phyloP scores from a whole-genome alignment of 2,329 filamentous ascomycete species.

The Aspergillus terreus region DNA sequence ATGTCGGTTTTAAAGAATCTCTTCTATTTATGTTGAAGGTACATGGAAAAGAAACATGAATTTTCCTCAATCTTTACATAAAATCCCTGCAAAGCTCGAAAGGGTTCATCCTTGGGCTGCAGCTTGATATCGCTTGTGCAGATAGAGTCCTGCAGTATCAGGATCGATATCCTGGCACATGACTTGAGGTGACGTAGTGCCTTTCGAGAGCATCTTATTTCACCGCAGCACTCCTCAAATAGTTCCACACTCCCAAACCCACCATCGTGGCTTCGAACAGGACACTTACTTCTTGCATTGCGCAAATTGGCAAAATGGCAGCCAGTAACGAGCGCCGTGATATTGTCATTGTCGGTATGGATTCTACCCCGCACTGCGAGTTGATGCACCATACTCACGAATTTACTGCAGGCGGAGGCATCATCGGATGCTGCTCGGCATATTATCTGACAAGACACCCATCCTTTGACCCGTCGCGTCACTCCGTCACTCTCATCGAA shows the following conservation, averaged over 20 bases:
- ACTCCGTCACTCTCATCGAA: slow-evolving; percentile 83
- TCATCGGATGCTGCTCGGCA: slow-evolving; percentile 86
- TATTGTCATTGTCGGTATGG: slow-evolving; percentile 40
- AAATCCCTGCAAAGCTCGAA: no score
- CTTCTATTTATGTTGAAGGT: no score
- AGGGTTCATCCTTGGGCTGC: no score
- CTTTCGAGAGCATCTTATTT: neutral
- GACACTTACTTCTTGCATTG: slow-evolving; percentile 12
- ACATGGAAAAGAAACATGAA: no score
- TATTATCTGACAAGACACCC: slow-evolving; percentile 89
- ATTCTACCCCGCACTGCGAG: slow-evolving; percentile 20
- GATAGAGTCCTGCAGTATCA: no score
- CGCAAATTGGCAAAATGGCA: slow-evolving; percentile 27
- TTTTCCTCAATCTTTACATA: no score
- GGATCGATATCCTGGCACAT: slow-evolving; percentile 16
- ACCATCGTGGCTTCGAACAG: slow-evolving; percentile 23
- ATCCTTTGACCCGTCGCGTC: slow-evolving; percentile 68
- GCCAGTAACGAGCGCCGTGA: slow-evolving; percentile 28
- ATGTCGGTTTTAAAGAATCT: no score
- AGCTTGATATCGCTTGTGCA: no score
- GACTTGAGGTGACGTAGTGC: slow-evolving; percentile 26
- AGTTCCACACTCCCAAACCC: neutral
- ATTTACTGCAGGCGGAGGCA: slow-evolving; percentile 67
- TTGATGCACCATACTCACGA: slow-evolving; percentile 12
- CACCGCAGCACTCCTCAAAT: slow-evolving; percentile 1